Base-by-base conservation (phyloP, 441 rosid species). In the Codiaeum variegatum region DNA sequence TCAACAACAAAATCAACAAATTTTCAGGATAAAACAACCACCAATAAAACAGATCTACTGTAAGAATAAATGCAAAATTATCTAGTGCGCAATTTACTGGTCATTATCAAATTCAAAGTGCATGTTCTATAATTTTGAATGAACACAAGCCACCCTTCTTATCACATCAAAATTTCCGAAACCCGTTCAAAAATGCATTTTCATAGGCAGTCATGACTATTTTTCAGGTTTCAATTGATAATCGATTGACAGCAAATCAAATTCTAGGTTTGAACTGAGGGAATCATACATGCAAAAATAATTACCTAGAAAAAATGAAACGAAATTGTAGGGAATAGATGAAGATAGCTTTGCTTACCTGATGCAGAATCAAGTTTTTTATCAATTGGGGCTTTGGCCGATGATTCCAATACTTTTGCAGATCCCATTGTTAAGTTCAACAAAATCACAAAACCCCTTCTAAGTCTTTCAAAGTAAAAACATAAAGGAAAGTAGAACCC, bases 401-500 rank as follows among this genome's bases (percentile, higher is more conserved):
- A 42, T 8, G 74, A 60, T 5, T 71, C 60, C 60, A 71, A 32
- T 47, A 71, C 67, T 47, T 13, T 21, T 31, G 67, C 67, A 31
- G 67, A 71, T 61, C 74, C 74, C 74, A 71, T 71, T 31, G 16
- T 46, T 11, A 8, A 34, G 66, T 62, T 34, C 3, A 34, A 56
- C 34, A 56, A 16, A 26, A 56, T 24, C 32, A n/a, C n/a, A n/a
- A n/a, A n/a, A n/a, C n/a, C n/a, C n/a, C 10, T 6, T 66, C 7
- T 16, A 9, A 28, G 18, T 16, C 34, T 40, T 13, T 21, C 3
- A 8, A 38, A 11, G 8, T 18, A 9, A 12, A 21, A 38, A 2
- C 28, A 16, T 34, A 26, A 23, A 31, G 28, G n/a, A 5, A 63
- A 63, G 24, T 63, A n/a, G 29, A 38, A 63, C 2, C 49, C 38